Evolutionary conservation across 2,329 filamentous ascomycete species (phyloP), one percentile per base, ranked within the genome.

Genomic region (Fusarium mundagurra): DNA sequence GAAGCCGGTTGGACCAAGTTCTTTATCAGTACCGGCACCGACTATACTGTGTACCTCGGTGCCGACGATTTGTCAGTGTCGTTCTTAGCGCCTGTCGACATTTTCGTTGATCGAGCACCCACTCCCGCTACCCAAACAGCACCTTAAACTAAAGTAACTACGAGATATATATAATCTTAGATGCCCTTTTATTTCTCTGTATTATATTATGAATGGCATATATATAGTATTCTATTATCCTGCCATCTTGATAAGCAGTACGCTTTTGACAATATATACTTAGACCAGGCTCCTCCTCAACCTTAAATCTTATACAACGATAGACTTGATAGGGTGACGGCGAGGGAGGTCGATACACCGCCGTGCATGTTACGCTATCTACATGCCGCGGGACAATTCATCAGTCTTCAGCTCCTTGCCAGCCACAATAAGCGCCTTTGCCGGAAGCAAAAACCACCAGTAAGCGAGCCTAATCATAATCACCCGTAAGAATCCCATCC

Each of bases 121-220:
- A 18, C 22, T 5, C 2, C 6, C 8, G 22, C 8, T 33, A 2
- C 47, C 14, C 29, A 8, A 24, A 50, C 47, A 5, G 47, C 22
- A 1, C 47, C 47, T 33, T 50, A 10, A 4, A 18, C 22, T 24
- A 10, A 29, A n/a, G 11, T 5, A 8, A 18, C 14, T 3, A 2
- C 7, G 3, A 13, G 4, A 3, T 18, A 0, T 0, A 24, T 8
- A 14, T 3, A 5, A 4, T 7, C 8, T 7, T 13, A 5, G 22
- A 18, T 3, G 29, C 16, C 0, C 22, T 13, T 18, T 24, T 7
- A 18, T 5, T 18, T 24, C 22, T 24, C 16, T 5, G 8, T 33
- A 20, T n/a, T n/a, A n/a, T n/a, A n/a, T n/a, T n/a, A n/a, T n/a
- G n/a, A n/a, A n/a, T n/a, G n/a, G n/a, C n/a, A n/a, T n/a, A n/a